Evolutionary conservation across 148 eudicot species (phyloP), one percentile per base, ranked within the genome.

Genomic region (Fallopia convolvulus): DNA sequence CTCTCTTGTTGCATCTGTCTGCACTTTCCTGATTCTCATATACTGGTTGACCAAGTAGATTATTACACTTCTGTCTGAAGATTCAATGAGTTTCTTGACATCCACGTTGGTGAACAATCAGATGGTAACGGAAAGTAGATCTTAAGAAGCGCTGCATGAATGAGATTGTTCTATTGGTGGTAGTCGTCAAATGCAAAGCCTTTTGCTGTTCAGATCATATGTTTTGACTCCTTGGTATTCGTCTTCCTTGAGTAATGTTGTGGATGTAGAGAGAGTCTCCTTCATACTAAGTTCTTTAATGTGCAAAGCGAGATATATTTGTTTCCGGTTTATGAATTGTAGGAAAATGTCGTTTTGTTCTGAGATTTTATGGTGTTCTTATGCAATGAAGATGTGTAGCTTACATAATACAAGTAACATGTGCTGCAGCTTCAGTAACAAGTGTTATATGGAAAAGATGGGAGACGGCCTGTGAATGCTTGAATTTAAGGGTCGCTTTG

Each of bases 21-120:
- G 99, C 94, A 96, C 93, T 49, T 93, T 96, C 88, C 89, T 96
- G 77, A 93, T 96, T 61, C 76, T 96, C 80, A 84, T 96, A 73
- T 96, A 96, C 82, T 96, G 98, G 98, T 81, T 92, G 82, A 91
- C 85, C 80, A 92, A 92, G 80, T 92, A 88, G 81, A 42, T 12
- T 42, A 4, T 46, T 73, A 44, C 36, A 20, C 47, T 52, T 36
- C 46, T 68, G 21, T 36, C 21, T 65, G 82, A 79, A 74, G 80
- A 55, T 75, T 73, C 75, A 61, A 39, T 77, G 78, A 75, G 70
- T 70, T 68, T 76, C 77, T 76, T 77, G 53, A 76, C 68, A 71
- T 52, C 74, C 47, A 46, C 44, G 42, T 52, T 2, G 48, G 58
- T 40, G 52, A 72, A 32, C 72, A 68, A 33, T 21, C 44, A 39